Evolutionary conservation across 2,329 filamentous ascomycete species (phyloP), one percentile per base, ranked within the genome.

Genomic region (Diaporthe capsici): DNA sequence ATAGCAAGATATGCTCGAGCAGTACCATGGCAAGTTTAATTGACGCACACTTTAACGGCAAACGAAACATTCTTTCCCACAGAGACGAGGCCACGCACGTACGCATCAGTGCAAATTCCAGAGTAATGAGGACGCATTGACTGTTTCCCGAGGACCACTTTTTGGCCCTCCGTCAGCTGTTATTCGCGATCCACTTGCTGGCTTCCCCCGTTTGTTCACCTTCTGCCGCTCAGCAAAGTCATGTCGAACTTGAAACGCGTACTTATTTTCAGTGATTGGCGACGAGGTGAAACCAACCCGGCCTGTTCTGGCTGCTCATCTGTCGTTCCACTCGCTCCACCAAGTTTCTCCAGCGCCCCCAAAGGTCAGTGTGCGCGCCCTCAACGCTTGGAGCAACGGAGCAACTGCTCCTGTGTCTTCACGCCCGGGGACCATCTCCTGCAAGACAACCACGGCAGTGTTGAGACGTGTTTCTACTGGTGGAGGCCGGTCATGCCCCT

Each of bases 51-150:
- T 53, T 39, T 68, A 31, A 25, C 47, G 22, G 22, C 34, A n/a
- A 53, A 53, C 65, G 47, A 68, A 53, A 68, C 65, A 68, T 17
- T 13, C 2, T 42, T 37, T 12, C 31, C 17, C 22, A 7, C 17
- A 31, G 39, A 28, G 44, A 22, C 63, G 25, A 51, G 63, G 44
- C 63, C 31, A 51, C 60, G 71, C 57, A 51, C 47, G 34, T 44
- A 60, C 57, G 15, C 37, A 25, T 17, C 31, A 37, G 63, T 20
- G 57, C 49, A 63, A 51, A 53, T 55, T 53, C 58, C 31, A 61
- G 22, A 73, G 60, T 63, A 73, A 63, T 63, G 55, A 73, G 34
- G 58, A 58, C 39, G 71, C 71, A 73, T 73, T 63, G 28, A 65
- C 58, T 55, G 47, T 44, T 34, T 63, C 44, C 37, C 37, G 58